A percentile compares a stretch with the other conserved stretches of the same genome.
These are phyloP conservation scores for Nemania sp. DNA, from an alignment of 2,329 filamentous ascomycete species.

Conservation along the genomic window DNA sequence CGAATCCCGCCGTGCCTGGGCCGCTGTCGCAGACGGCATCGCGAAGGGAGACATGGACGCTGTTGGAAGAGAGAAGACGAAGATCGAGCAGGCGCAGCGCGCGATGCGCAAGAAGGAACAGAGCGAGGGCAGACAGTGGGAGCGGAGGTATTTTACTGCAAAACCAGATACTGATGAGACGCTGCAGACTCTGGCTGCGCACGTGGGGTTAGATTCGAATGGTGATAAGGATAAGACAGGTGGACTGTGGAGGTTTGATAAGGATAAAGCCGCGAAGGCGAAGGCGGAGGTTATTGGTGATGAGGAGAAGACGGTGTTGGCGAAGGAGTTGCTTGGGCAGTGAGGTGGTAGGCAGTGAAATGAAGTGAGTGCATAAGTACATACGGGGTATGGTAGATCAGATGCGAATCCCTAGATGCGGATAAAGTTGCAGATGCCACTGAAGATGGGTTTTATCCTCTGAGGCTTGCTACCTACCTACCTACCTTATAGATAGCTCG, in stretches of 20 bases:
- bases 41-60: slow-evolving; percentile 73
- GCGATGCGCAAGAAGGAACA: slow-evolving; percentile 62
- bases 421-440: too few relatives aligned
- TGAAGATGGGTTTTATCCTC: too few relatives aligned
- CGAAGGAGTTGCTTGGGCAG: slow-evolving; percentile 41
- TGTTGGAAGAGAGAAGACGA: slow-evolving; percentile 71
- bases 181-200: slow-evolving; percentile 49
- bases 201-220: slow-evolving; percentile 51
- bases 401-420: too few relatives aligned
- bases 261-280: slow-evolving; percentile 48
- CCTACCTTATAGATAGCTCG: too few relatives aligned
- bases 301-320: slow-evolving; percentile 45
- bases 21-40: slow-evolving; percentile 73
- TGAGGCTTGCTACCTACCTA: too few relatives aligned
- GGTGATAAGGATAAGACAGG: slow-evolving; percentile 64
- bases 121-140: slow-evolving; percentile 72
- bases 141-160: slow-evolving; percentile 77
- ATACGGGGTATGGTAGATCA: too few relatives aligned
- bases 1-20: slow-evolving; percentile 81
- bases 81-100: slow-evolving; percentile 81
- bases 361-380: too few relatives aligned
- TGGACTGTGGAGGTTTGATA: slow-evolving; percentile 62
- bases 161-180: slow-evolving; percentile 48
- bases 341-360: slow-evolving; percentile 3
- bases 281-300: slow-evolving; percentile 39